A percentile compares a stretch with the other conserved stretches of the same genome.
phyloP scores from a whole-genome alignment of 495 filamentous ascomycete genomes.

The Neurospora sp. region DNA sequence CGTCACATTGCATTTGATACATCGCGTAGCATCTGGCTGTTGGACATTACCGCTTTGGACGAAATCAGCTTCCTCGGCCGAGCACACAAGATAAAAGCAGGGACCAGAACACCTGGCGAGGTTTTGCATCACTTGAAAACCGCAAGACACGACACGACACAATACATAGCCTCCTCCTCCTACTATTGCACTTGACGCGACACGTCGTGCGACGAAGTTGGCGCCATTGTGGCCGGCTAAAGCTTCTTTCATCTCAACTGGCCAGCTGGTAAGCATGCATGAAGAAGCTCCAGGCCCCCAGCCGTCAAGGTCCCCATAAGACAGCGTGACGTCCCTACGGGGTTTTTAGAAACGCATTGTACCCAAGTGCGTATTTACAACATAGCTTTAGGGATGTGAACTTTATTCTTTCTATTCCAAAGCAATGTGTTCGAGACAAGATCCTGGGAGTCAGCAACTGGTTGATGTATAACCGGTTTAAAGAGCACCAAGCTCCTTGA shows the following conservation, averaged over 20 bases:
- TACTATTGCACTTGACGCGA: background rate
- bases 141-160: background rate
- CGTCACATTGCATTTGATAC: background rate
- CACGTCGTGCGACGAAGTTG: background rate
- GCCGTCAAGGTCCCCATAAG: background rate
- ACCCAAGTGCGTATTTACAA: background rate
- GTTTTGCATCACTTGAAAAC: background rate
- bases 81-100: background rate
- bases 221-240: background rate
- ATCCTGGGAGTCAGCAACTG: background rate
- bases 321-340: background rate
- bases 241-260: background rate
- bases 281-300: background rate
- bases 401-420: background rate
- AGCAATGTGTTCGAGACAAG: background rate
- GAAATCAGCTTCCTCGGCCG: background rate
- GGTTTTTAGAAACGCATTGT: background rate
- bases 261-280: background rate
- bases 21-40: background rate
- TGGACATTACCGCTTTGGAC: background rate
- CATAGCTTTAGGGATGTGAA: background rate
- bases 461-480: slow-evolving; percentile 29
- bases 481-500: slow-evolving; percentile 93
- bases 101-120: background rate
- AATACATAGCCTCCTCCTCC: background rate